Evolutionary conservation across 2,329 filamentous ascomycete genomes (phyloP).

Genomic region (Aspergillus sclerotialis): DNA sequence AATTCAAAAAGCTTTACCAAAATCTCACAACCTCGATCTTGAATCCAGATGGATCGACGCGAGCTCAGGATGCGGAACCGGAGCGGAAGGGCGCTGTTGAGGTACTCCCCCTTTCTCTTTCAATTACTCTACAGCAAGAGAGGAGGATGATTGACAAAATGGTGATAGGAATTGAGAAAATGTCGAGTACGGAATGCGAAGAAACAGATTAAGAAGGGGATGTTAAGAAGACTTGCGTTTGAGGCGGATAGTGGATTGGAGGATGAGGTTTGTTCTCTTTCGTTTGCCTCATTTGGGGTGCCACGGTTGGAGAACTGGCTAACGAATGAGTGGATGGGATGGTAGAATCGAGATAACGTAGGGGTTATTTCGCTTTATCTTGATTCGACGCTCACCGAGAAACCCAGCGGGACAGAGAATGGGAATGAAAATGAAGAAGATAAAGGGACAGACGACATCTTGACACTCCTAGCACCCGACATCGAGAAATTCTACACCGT

Average conservation of each 20-base stretch:
- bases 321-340: too few species aligned
- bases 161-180: slow-evolving; percentile 29
- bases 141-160: not conserved
- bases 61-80: slow-evolving; percentile 21
- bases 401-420: slow-evolving; percentile 14
- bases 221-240: slow-evolving; percentile 25
- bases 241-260: slow-evolving; percentile 24
- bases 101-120: slow-evolving; percentile 19
- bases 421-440: not conserved
- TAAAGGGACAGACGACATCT: slow-evolving; percentile 13
- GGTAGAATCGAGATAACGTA: slow-evolving; percentile 28
- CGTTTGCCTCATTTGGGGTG: not conserved
- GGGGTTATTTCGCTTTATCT: slow-evolving; percentile 33
- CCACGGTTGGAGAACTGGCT: not conserved
- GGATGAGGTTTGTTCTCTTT: slow-evolving; percentile 23
- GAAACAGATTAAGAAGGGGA: slow-evolving; percentile 25
- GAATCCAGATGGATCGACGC: slow-evolving; percentile 35
- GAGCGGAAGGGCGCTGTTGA: slow-evolving; percentile 22
- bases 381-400: slow-evolving; percentile 19
- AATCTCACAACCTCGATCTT: slow-evolving; percentile 31
- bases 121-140: too few species aligned
- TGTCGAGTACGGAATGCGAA: slow-evolving; percentile 26
- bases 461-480: slow-evolving; percentile 27
- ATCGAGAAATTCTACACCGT: slow-evolving; percentile 28
- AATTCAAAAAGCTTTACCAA: slow-evolving; percentile 37